Evolutionary conservation across 257 asterid species (phyloP).

Genomic region (Euphrasia confusa): DNA sequence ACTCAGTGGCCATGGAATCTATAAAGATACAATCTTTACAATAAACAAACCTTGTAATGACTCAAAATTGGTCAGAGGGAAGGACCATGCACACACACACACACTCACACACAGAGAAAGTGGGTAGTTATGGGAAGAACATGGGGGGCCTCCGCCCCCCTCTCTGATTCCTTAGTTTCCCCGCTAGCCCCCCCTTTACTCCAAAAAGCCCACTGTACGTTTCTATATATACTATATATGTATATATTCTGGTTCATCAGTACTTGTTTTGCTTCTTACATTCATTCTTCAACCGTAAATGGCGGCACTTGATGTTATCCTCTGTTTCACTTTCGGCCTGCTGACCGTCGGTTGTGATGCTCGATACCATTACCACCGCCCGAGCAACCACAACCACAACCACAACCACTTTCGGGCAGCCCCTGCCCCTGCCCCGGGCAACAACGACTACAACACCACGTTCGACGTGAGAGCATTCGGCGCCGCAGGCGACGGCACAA

Average conservation of each 20-base stretch:
- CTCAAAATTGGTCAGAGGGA: constrained; percentile 12
- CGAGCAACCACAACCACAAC: constrained; percentile 20
- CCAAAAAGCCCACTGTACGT: constrained; percentile 19
- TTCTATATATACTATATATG: neutral
- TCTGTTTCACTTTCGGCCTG: constrained; percentile 23
- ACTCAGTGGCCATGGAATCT: constrained; percentile 17
- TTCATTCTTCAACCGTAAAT: too few relatives aligned
- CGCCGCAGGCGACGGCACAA: constrained; percentile 41
- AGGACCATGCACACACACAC: constrained; percentile 19
- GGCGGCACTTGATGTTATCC: constrained; percentile 8
- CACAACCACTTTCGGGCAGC: constrained; percentile 27
- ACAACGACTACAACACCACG: neutral
- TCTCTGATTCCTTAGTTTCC: neutral
- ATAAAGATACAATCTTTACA: constrained; percentile 3
- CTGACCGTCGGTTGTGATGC: constrained; percentile 24
- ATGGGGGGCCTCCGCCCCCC: constrained; percentile 22
- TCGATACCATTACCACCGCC: constrained; percentile 41
- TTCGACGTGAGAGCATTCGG: constrained; percentile 51
- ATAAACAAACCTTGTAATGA: neutral
- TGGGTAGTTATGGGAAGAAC: constrained; percentile 49
- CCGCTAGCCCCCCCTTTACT: constrained; percentile 20
- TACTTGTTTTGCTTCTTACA: neutral
- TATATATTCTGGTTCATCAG: constrained; percentile 11
- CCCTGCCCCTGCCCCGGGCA: constrained; percentile 26
- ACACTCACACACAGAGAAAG: constrained; percentile 4